These are phyloP conservation scores for Isatis tinctoria DNA, from an alignment of 345 rosid species.

Conservation along the genomic window DNA sequence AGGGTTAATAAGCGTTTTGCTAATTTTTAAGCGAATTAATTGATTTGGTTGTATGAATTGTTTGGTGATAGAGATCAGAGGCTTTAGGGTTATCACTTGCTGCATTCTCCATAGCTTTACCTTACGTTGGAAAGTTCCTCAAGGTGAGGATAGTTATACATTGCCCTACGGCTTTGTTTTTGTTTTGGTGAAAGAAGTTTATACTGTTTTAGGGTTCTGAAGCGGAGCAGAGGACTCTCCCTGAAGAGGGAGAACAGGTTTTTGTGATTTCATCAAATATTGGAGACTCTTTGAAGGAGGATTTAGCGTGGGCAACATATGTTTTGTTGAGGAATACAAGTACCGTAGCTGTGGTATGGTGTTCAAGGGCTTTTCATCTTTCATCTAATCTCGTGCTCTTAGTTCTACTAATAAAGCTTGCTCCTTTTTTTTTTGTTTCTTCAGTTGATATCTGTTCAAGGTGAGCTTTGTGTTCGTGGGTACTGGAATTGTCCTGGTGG, in stretches of 20 bases:
- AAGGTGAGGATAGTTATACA: slow-evolving; percentile 37
- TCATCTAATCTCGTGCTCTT: background rate
- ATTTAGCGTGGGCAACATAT: slow-evolving; percentile 87
- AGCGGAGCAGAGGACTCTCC: slow-evolving; percentile 45
- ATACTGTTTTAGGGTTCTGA: slow-evolving; percentile 46
- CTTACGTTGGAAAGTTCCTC: slow-evolving; percentile 74
- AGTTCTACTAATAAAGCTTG: background rate
- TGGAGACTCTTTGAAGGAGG: slow-evolving; percentile 49
- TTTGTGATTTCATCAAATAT: slow-evolving; percentile 57
- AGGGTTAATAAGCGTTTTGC: background rate
- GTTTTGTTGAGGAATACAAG: slow-evolving; percentile 78
- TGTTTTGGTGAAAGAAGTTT: background rate
- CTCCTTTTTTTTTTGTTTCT: background rate
- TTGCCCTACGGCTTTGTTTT: slow-evolving; percentile 1
- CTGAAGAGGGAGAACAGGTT: slow-evolving; percentile 61
- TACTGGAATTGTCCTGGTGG: slow-evolving; percentile 68
- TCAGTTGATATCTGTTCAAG: slow-evolving; percentile 57
- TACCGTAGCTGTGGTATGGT: slow-evolving; percentile 62
- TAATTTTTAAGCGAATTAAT: background rate
- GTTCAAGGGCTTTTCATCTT: background rate
- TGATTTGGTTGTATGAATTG: background rate
- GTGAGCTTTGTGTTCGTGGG: slow-evolving; percentile 76
- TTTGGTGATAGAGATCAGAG: slow-evolving; percentile 55
- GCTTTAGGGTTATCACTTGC: slow-evolving; percentile 66
- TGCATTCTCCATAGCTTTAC: slow-evolving; percentile 63